A percentile compares a stretch with the other conserved stretches of the same genome.
Conservation (phyloP, 345 rosid genomes). For the Lepidium africanum region DNA sequence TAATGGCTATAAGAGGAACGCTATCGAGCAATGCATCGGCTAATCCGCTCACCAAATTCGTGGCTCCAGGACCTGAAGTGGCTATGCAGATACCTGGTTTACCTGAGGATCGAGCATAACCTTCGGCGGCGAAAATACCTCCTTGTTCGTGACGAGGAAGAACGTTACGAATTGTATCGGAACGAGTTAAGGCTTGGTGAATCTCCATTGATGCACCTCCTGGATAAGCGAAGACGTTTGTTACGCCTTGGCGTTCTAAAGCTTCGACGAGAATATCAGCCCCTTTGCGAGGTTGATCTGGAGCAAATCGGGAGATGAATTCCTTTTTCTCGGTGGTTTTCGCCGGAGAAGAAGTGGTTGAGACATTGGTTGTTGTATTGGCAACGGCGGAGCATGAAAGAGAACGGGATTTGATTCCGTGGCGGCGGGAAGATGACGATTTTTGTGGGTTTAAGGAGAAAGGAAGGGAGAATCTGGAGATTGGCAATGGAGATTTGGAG, state of each 20-base stretch:
- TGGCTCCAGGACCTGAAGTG: conserved; percentile 93
- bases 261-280: too few relatives aligned
- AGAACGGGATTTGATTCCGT: conserved; percentile 20
- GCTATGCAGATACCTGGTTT: conserved; percentile 89
- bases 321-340: background rate
- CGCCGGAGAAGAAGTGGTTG: too few relatives aligned
- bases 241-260: conserved; percentile 84
- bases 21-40: conserved; percentile 91
- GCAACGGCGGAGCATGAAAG: conserved; percentile 27
- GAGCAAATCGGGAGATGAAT: conserved; percentile 39
- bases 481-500: conserved; percentile 21
- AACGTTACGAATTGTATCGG: conserved; percentile 61
- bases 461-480: conserved; percentile 25
- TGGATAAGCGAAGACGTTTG: conserved; percentile 79
- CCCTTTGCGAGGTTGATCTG: conserved; percentile 79
- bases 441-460: conserved; percentile 16
- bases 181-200: conserved; percentile 93
- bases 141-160: conserved; percentile 99
- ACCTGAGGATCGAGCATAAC: conserved; percentile 85
- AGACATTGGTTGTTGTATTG: conserved; percentile 15
- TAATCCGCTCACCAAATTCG: conserved; percentile 81
- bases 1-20: conserved; percentile 81
- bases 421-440: conserved; percentile 20
- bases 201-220: too few relatives aligned
- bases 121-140: conserved; percentile 91